Base-by-base conservation (phyloP, 1,139 yeast genomes). In the Debaryomyces psychrophilus region DNA sequence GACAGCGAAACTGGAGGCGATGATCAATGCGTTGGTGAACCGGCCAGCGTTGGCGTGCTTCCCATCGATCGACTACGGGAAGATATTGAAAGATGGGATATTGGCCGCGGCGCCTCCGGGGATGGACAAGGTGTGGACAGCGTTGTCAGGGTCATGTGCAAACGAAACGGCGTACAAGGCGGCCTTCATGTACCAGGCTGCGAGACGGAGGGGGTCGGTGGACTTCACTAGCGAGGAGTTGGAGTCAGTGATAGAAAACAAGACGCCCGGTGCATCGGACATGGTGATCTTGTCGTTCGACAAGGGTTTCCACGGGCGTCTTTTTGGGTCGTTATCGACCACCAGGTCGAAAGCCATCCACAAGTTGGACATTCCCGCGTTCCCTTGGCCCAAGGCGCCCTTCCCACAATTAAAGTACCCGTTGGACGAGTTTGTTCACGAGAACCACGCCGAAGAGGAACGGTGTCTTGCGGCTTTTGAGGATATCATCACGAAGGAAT, bases 111-210 rank as follows among this genome's bases (percentile, higher is more conserved):
- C 90, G 31, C 92, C 90, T 52, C 77, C 81, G 50, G 90, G 90
- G 11, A 77, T 82, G 67, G 64, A 67, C 47, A 75, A 77, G 55
- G 82, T 85, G 33, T 84, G 90, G 87, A 81, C 86, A 23, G 86
- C 87, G 11, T 73, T 83, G 43, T 77, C 86, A 37, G 90, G 92
- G 44, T 83, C 90, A 2, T 87, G 83, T 64, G 90, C 92, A 47
- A 85, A 85, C 59, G 92, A 85, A 66, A 76, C 85, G 51, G 90
- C 92, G 3, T 85, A 76, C 68, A 85, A 85, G 62, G 90, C 90
- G 17, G 90, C 90, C 5, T 84, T 84, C 59, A 83, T 85, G 83
- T 84, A 78, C 68, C 87, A 83, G 61, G 85, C 82, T 51, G 72
- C 80, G 39, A 75, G 78, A 53, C 72, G 70, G 54, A 77, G 90